phyloP scores from a whole-genome alignment of 2,329 filamentous ascomycete species.

The Pseudocercospora eumusae region DNA sequence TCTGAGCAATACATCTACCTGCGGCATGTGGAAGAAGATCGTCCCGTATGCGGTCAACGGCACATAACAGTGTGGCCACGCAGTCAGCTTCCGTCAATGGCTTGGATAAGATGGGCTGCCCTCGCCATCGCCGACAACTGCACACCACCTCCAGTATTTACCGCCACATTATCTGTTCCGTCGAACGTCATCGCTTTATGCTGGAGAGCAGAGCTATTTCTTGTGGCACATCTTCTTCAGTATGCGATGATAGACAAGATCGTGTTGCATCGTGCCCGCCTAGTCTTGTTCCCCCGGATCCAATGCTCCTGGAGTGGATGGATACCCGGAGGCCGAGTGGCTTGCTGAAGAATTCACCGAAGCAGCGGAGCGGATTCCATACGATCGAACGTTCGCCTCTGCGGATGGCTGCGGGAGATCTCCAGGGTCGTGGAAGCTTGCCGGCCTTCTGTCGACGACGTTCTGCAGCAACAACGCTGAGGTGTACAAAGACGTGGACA shows the following conservation, averaged over 20 bases:
- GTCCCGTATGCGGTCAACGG: not conserved
- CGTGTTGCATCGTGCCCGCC: not conserved
- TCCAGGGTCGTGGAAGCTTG: constrained; percentile 18
- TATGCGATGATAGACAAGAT: not conserved
- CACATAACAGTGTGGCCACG: not conserved
- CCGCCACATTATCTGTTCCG: constrained; percentile 1
- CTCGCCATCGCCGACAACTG: not conserved
- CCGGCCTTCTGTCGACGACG: constrained; percentile 16
- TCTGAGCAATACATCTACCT: not conserved
- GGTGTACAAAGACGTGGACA: constrained; percentile 5
- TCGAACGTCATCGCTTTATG: not conserved
- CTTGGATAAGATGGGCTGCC: not conserved
- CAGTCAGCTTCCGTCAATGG: not conserved
- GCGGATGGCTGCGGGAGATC: constrained; percentile 15
- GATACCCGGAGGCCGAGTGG: constrained; percentile 17
- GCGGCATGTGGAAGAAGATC: too few relatives aligned
- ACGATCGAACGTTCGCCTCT: constrained; percentile 5
- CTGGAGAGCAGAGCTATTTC: not conserved
- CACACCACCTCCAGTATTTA: not conserved
- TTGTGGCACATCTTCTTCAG: not conserved
- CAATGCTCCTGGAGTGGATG: not conserved
- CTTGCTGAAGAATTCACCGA: constrained; percentile 17
- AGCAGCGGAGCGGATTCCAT: constrained; percentile 10
- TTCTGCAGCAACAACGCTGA: not conserved
- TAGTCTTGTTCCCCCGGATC: constrained; percentile 5